A percentile compares a stretch with the other conserved stretches of the same genome.
Conservation (phyloP, 257 asterid species). For the Solanum chiquidenum region DNA sequence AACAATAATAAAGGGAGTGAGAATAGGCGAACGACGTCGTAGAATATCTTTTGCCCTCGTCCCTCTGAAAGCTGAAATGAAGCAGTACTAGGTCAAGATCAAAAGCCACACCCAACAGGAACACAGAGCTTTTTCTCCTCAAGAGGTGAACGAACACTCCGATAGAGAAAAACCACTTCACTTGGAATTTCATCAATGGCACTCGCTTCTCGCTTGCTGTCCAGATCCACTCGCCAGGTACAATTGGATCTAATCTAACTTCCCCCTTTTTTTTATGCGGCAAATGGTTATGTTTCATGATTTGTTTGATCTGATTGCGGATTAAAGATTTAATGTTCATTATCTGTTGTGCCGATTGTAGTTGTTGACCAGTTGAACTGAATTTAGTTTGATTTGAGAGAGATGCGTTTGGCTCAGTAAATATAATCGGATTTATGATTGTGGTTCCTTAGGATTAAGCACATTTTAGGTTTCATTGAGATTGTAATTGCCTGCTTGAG, state of each 20-base stretch:
- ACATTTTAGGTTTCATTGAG: background rate
- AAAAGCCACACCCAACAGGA: background rate
- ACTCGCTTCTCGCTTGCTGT: constrained; percentile 53
- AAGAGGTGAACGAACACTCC: background rate
- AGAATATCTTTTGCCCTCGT: background rate
- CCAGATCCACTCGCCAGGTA: constrained; percentile 74
- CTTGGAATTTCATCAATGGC: constrained; percentile 25
- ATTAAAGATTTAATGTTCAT: background rate
- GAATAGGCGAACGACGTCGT: background rate
- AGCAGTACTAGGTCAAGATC: background rate
- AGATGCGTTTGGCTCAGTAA: background rate
- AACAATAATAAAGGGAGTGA: background rate
- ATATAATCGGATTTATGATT: background rate
- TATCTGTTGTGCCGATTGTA: too few relatives aligned
- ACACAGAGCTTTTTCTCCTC: background rate
- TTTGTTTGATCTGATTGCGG: background rate
- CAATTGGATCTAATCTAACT: background rate
- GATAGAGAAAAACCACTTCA: background rate
- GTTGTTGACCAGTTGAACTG: background rate
- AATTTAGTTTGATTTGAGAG: background rate
- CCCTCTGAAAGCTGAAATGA: background rate
- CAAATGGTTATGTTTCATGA: background rate
- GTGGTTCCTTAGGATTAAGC: background rate
- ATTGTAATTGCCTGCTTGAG: background rate
- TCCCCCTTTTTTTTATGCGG: background rate